A percentile compares a stretch with the other conserved stretches of the same genome.
Conservation (phyloP, 73 alveolate genomes). For the Paramecium bursaria region DNA sequence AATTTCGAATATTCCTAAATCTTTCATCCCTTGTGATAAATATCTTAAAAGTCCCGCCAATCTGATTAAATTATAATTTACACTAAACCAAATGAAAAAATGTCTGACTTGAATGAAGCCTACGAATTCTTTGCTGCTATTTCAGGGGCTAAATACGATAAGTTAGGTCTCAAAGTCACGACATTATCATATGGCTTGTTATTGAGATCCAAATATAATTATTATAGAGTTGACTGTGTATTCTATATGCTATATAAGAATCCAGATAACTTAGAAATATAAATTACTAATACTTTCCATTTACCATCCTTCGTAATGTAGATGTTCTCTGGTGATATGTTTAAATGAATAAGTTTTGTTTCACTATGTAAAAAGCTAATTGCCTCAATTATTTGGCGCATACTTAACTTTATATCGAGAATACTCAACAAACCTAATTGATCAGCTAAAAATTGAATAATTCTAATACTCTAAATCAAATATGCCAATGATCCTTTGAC, state of each 20-base stretch:
- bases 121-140: not conserved
- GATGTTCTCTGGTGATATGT: conserved; percentile 89
- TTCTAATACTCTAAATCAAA: not conserved
- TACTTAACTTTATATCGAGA: conserved; percentile 88
- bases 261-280: conserved; percentile 7
- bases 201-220: conserved; percentile 6
- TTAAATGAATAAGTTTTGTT: conserved; percentile 89
- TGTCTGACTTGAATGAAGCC: conserved; percentile 22
- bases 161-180: not conserved
- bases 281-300: conserved; percentile 78
- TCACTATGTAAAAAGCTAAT: conserved; percentile 92
- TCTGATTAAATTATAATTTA: not conserved
- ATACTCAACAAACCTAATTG: conserved; percentile 67
- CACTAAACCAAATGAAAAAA: conserved; percentile 50
- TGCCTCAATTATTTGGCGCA: conserved; percentile 90
- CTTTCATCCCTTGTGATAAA: conserved; percentile 21
- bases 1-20: not conserved
- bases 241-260: conserved; percentile 5
- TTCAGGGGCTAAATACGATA: conserved; percentile 41
- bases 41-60: conserved; percentile 6
- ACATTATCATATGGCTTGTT: conserved; percentile 23
- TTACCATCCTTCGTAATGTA: conserved; percentile 89
- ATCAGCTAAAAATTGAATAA: not conserved
- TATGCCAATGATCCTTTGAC: conserved; percentile 21
- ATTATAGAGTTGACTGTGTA: not conserved